phyloP scores from a whole-genome alignment of 2,329 filamentous ascomycete species.

The Amauroascus niger region DNA sequence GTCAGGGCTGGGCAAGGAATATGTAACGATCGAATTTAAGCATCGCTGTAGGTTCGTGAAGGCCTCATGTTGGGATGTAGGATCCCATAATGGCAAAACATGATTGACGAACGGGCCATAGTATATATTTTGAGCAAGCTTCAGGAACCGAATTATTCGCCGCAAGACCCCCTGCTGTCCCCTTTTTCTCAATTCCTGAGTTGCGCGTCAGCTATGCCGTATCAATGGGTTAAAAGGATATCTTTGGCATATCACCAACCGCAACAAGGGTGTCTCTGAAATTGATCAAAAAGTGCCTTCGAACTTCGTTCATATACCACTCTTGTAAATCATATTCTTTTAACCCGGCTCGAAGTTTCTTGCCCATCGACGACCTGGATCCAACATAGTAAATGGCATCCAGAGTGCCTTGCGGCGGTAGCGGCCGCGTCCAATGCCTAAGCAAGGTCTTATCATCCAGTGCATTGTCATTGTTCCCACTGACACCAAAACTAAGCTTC shows the following conservation, averaged over 20 bases:
- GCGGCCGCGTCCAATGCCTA: constrained; percentile 25
- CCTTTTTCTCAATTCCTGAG: constrained; percentile 22
- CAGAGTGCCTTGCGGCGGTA: constrained; percentile 24
- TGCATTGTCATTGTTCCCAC: constrained; percentile 9
- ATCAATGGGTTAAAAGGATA: not conserved
- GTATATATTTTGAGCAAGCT: constrained; percentile 31
- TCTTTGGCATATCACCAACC: constrained; percentile 24
- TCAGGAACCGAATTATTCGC: constrained; percentile 29
- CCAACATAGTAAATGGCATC: constrained; percentile 30
- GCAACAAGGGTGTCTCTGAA: constrained; percentile 27
- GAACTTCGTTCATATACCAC: constrained; percentile 38
- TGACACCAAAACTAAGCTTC: constrained; percentile 22
- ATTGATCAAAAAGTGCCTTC: constrained; percentile 36
- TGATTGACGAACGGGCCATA: constrained; percentile 29
- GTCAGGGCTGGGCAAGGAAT: constrained; percentile 36
- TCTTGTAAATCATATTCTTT: constrained; percentile 28
- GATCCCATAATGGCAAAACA: constrained; percentile 25
- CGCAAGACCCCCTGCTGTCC: constrained; percentile 24
- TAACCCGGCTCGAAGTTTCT: constrained; percentile 12
- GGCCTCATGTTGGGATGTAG: constrained; percentile 23
- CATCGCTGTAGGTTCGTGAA: constrained; percentile 34
- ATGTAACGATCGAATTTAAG: constrained; percentile 41
- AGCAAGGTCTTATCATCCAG: constrained; percentile 24
- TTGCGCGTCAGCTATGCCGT: not conserved
- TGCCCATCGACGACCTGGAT: constrained; percentile 18